Percentiles rank a stretch among this genome's conserved stretches.
These are phyloP conservation scores for Pythium guiyangense DNA, from an alignment of 352 stramenopile genomes.

Conservation along the genomic window DNA sequence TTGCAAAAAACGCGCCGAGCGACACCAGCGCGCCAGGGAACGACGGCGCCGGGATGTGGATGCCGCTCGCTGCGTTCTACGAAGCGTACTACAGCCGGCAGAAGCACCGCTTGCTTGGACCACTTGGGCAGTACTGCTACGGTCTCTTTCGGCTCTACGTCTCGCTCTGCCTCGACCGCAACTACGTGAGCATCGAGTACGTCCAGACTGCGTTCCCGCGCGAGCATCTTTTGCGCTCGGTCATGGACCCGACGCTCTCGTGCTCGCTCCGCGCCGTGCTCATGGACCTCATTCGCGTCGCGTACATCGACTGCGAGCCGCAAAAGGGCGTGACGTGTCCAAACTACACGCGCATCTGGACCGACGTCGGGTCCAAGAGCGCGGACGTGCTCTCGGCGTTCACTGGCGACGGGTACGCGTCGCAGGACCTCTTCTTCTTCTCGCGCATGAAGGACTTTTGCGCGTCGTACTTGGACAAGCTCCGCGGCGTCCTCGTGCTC, in stretches of 20 bases:
- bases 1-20: slow-evolving; percentile 17
- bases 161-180: slow-evolving; percentile 66
- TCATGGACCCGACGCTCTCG: slow-evolving; percentile 41
- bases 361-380: slow-evolving; percentile 30
- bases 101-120: slow-evolving; percentile 37
- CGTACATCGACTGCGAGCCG: slow-evolving; percentile 68
- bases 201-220: slow-evolving; percentile 59
- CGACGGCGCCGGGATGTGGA: slow-evolving; percentile 27
- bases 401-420: slow-evolving; percentile 26
- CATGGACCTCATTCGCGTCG: slow-evolving; percentile 58
- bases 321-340: slow-evolving; percentile 53
- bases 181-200: slow-evolving; percentile 75
- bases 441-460: slow-evolving; percentile 39
- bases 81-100: slow-evolving; percentile 50
- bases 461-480: slow-evolving; percentile 33
- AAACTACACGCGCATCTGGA: slow-evolving; percentile 71
- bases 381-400: slow-evolving; percentile 26
- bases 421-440: slow-evolving; percentile 46
- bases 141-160: slow-evolving; percentile 65
- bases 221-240: slow-evolving; percentile 37
- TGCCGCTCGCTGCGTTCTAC: slow-evolving; percentile 48
- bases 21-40: background rate
- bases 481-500: slow-evolving; percentile 40
- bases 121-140: slow-evolving; percentile 64
- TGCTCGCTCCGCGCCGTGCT: slow-evolving; percentile 59